Conservation (phyloP, 2,329 filamentous ascomycete species). For the Aureobasidium zeae region DNA sequence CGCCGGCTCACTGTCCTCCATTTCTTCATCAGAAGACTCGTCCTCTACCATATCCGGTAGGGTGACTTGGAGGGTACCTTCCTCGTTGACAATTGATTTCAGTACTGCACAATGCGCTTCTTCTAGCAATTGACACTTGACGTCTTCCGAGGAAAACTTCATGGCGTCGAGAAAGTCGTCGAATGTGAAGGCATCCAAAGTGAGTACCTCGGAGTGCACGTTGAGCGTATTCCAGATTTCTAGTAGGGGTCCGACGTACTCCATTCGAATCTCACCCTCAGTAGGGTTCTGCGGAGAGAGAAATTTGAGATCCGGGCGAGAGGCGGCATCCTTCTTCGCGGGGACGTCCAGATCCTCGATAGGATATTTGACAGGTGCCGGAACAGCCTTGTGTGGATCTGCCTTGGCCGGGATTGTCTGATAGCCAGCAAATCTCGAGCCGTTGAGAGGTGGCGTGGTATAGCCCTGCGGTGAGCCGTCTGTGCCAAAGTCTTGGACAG, state of each 20-base stretch:
- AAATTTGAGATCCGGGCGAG: slow-evolving; percentile 69
- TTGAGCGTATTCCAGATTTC: slow-evolving; percentile 97
- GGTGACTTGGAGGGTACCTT: slow-evolving; percentile 70
- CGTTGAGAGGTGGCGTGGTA: slow-evolving; percentile 6
- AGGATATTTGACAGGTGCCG: slow-evolving; percentile 80
- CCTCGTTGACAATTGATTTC: slow-evolving; percentile 71
- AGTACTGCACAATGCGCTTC: slow-evolving; percentile 88
- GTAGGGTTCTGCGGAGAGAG: slow-evolving; percentile 40
- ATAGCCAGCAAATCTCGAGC: slow-evolving; percentile 10
- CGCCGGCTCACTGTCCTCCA: slow-evolving; percentile 48
- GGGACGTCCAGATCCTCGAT: slow-evolving; percentile 86
- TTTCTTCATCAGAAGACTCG: slow-evolving; percentile 60
- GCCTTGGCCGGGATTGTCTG: not conserved
- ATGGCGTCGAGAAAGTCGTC: slow-evolving; percentile 91
- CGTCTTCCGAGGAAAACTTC: slow-evolving; percentile 62
- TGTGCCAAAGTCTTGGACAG: slow-evolving; percentile 10
- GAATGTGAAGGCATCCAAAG: slow-evolving; percentile 93
- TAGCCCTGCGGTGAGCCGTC: slow-evolving; percentile 6
- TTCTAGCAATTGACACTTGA: slow-evolving; percentile 73
- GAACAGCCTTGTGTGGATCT: slow-evolving; percentile 40
- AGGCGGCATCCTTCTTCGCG: slow-evolving; percentile 51
- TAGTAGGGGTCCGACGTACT: slow-evolving; percentile 73
- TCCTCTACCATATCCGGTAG: slow-evolving; percentile 67
- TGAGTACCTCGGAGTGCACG: slow-evolving; percentile 92
- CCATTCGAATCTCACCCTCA: slow-evolving; percentile 58